phyloP scores from a whole-genome alignment of 306 rosid species.

The Quercus ilex region DNA sequence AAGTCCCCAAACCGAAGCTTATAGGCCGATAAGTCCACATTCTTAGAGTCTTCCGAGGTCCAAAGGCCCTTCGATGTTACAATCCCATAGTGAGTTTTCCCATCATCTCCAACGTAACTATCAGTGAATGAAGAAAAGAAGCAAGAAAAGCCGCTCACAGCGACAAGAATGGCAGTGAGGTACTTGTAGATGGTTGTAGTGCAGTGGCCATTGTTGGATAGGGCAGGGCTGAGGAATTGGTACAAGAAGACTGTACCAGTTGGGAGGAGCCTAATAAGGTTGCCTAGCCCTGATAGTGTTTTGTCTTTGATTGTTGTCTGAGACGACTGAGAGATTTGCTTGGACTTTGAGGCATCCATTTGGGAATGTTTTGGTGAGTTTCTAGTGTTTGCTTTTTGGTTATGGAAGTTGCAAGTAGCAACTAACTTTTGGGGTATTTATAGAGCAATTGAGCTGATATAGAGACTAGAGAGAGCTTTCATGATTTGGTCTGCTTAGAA shows the following conservation, averaged over 20 bases:
- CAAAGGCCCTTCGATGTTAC: constrained; percentile 58
- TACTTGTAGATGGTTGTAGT: constrained; percentile 34
- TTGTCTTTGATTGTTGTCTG: background rate
- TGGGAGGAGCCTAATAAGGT: constrained; percentile 74
- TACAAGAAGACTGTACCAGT: constrained; percentile 74
- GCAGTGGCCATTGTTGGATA: constrained; percentile 77
- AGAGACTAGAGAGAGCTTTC: too few relatives aligned
- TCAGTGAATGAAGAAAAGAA: constrained; percentile 75
- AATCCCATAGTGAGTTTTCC: constrained; percentile 46
- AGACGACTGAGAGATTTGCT: background rate
- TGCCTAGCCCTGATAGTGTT: constrained; percentile 51
- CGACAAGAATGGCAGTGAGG: constrained; percentile 39
- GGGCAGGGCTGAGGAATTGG: constrained; percentile 64
- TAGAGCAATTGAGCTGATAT: background rate
- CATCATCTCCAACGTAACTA: constrained; percentile 62
- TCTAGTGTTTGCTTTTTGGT: background rate
- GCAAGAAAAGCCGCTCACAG: constrained; percentile 16
- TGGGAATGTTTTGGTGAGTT: background rate
- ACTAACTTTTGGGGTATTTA: background rate
- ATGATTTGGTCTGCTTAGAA: constrained; percentile 4
- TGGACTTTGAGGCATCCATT: constrained; percentile 23
- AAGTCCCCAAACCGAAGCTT: constrained; percentile 64
- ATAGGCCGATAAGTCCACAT: constrained; percentile 34
- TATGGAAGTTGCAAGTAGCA: constrained; percentile 36
- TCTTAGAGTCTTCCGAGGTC: constrained; percentile 48